These are phyloP conservation scores for Lentithecium fluviatile DNA, from an alignment of 495 filamentous ascomycete species.

Conservation along the genomic window DNA sequence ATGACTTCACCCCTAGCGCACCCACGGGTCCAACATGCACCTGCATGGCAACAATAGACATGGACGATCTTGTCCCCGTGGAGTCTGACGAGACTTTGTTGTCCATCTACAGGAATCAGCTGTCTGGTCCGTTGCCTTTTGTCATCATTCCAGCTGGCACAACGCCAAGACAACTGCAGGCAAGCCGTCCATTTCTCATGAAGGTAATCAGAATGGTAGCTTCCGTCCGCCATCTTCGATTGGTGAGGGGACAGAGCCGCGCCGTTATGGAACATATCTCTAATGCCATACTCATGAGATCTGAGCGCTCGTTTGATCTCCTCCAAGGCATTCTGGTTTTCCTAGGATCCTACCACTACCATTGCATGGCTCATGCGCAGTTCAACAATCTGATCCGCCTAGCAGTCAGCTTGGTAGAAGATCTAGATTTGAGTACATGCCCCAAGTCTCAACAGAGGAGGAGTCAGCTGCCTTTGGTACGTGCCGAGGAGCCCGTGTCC, in stretches of 20 bases:
- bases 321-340: slow-evolving; percentile 22
- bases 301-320: slow-evolving; percentile 20
- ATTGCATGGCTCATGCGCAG: slow-evolving; percentile 21
- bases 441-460: slow-evolving; percentile 16
- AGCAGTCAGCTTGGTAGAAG: slow-evolving; percentile 19
- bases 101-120: slow-evolving; percentile 22
- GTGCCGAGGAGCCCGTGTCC: slow-evolving; percentile 17
- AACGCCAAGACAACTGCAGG: slow-evolving; percentile 17
- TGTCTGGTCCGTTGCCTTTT: slow-evolving; percentile 19
- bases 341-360: slow-evolving; percentile 17
- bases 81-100: slow-evolving; percentile 20
- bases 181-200: slow-evolving; percentile 18
- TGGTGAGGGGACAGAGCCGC: slow-evolving; percentile 18
- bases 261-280: slow-evolving; percentile 21
- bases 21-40: slow-evolving; percentile 15
- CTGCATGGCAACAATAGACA: slow-evolving; percentile 21
- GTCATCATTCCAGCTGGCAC: slow-evolving; percentile 20
- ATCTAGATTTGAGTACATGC: slow-evolving; percentile 18
- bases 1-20: slow-evolving; percentile 11
- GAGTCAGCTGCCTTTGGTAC: slow-evolving; percentile 19
- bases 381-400: slow-evolving; percentile 20
- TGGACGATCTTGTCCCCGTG: slow-evolving; percentile 16
- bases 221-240: slow-evolving; percentile 21
- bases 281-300: slow-evolving; percentile 18
- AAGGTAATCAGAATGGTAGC: slow-evolving; percentile 21